Conservation (phyloP, 2,329 filamentous ascomycete genomes). For the Alternaria ethzedia region DNA sequence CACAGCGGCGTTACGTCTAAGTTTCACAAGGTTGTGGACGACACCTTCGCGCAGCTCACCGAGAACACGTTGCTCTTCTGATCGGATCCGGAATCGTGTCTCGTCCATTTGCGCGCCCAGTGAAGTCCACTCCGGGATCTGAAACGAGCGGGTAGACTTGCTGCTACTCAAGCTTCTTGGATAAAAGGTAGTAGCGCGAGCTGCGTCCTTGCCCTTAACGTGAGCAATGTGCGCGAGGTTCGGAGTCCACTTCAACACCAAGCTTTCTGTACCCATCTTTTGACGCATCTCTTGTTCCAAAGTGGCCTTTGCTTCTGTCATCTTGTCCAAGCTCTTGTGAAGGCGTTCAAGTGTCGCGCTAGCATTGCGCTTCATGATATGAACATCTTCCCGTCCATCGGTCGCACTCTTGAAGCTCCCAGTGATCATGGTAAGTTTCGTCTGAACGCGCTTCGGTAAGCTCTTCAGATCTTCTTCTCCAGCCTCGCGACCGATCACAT, state of each 20-base stretch:
- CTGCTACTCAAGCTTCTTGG: slow-evolving; percentile 72
- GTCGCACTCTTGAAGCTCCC: slow-evolving; percentile 44
- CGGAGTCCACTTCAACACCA: slow-evolving; percentile 86
- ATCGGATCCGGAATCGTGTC: slow-evolving; percentile 75
- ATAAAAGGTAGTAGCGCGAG: slow-evolving; percentile 46
- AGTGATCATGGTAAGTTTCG: slow-evolving; percentile 40
- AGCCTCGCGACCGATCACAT: slow-evolving; percentile 69
- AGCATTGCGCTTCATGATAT: slow-evolving; percentile 70
- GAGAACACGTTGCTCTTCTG: slow-evolving; percentile 85
- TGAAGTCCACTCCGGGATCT: slow-evolving; percentile 81
- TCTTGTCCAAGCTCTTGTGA: slow-evolving; percentile 68
- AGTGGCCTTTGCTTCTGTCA: slow-evolving; percentile 65
- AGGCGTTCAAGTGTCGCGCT: slow-evolving; percentile 70
- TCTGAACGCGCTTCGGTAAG: slow-evolving; percentile 46
- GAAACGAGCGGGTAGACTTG: slow-evolving; percentile 84
- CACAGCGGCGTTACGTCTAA: slow-evolving; percentile 87
- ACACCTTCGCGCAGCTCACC: slow-evolving; percentile 75
- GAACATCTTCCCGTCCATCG: slow-evolving; percentile 58
- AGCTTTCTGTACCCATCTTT: slow-evolving; percentile 57
- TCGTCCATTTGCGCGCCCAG: slow-evolving; percentile 83
- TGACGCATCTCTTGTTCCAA: slow-evolving; percentile 69
- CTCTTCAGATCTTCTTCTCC: slow-evolving; percentile 62
- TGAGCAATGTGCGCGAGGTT: slow-evolving; percentile 90
- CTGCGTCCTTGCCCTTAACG: slow-evolving; percentile 77
- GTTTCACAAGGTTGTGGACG: slow-evolving; percentile 79